These are phyloP conservation scores for Mortierella antarctica DNA, from an alignment of 192 early-diverging fungal genomes.

Conservation along the genomic window DNA sequence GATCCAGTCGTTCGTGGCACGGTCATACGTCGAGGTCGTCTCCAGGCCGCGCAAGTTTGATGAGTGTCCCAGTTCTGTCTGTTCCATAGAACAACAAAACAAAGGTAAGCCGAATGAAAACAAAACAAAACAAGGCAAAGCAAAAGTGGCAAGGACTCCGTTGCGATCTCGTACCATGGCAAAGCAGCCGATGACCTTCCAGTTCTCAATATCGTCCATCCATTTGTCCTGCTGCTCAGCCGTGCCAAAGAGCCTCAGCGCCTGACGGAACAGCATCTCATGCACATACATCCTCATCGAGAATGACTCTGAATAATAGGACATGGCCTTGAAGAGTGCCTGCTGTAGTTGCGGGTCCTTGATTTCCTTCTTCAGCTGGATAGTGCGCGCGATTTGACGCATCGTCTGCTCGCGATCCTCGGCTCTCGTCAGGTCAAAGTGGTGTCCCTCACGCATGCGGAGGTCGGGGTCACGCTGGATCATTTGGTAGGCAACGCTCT, in stretches of 20 bases:
- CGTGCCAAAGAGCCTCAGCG: slow-evolving; percentile 62
- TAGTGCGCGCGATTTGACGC: slow-evolving; percentile 57
- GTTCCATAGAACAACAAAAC: neutral
- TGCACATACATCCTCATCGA: slow-evolving; percentile 70
- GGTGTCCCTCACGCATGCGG: slow-evolving; percentile 48
- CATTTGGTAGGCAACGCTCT: slow-evolving; percentile 55
- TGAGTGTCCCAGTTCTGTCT: slow-evolving; percentile 72
- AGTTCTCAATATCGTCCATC: slow-evolving; percentile 61
- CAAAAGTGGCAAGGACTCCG: neutral
- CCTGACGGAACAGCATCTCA: slow-evolving; percentile 62
- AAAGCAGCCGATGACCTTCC: slow-evolving; percentile 66
- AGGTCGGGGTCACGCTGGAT: slow-evolving; percentile 64
- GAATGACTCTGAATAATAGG: slow-evolving; percentile 62
- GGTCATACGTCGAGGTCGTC: slow-evolving; percentile 71
- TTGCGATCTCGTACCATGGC: slow-evolving; percentile 61
- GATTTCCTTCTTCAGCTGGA: slow-evolving; percentile 29
- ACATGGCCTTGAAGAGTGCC: slow-evolving; percentile 47
- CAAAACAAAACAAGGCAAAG: neutral
- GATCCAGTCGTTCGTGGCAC: slow-evolving; percentile 63
- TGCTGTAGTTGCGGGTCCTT: slow-evolving; percentile 39
- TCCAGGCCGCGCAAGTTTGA: slow-evolving; percentile 69
- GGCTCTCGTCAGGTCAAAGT: slow-evolving; percentile 54
- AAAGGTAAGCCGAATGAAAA: neutral
- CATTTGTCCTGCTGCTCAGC: slow-evolving; percentile 61
- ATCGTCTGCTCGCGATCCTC: slow-evolving; percentile 66